A percentile compares a stretch with the other conserved stretches of the same genome.
phyloP scores from a whole-genome alignment of 2,329 filamentous ascomycete species.

The Calonectria ilicicola region DNA sequence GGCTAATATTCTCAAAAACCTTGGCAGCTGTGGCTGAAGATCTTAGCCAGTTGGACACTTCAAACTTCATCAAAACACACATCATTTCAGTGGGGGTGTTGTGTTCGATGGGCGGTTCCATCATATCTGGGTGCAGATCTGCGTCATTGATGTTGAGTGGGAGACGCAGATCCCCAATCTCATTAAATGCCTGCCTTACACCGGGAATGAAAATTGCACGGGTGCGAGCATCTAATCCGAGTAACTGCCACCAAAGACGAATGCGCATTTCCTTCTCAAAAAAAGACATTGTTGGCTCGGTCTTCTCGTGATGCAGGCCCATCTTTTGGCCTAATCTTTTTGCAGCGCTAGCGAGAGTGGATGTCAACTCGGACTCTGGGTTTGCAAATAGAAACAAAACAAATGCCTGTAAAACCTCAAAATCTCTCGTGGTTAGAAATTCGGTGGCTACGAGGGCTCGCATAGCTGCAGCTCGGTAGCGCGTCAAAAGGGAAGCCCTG shows the following conservation, averaged over 20 bases:
- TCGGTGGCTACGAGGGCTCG: slow-evolving; percentile 41
- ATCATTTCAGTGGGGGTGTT: slow-evolving; percentile 68
- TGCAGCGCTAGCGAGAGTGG: slow-evolving; percentile 36
- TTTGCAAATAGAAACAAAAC: slow-evolving; percentile 44
- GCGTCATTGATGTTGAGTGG: slow-evolving; percentile 69
- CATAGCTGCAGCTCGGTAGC: slow-evolving; percentile 40
- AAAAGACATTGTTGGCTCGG: slow-evolving; percentile 27
- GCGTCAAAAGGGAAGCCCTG: slow-evolving; percentile 26
- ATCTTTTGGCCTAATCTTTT: slow-evolving; percentile 42
- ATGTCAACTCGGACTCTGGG: slow-evolving; percentile 44
- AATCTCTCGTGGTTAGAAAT: slow-evolving; percentile 41
- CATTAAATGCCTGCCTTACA: slow-evolving; percentile 2
- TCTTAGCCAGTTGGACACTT: slow-evolving; percentile 43
- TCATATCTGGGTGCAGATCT: slow-evolving; percentile 64
- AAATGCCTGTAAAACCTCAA: slow-evolving; percentile 47
- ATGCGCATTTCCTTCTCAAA: slow-evolving; percentile 45
- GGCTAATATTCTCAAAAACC: slow-evolving; percentile 31
- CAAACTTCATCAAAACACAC: slow-evolving; percentile 48
- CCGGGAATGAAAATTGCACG: slow-evolving; percentile 16
- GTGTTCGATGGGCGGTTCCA: slow-evolving; percentile 57
- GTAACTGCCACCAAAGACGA: slow-evolving; percentile 45
- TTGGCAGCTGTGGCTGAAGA: slow-evolving; percentile 35
- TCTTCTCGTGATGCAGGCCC: slow-evolving; percentile 32
- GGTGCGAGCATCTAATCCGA: slow-evolving; percentile 32
- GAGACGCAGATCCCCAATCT: slow-evolving; percentile 44